Evolutionary conservation across 1,284 basidiomycete genomes (phyloP), one percentile per base, ranked within the genome.

Genomic region (Cryptococcus sp.): DNA sequence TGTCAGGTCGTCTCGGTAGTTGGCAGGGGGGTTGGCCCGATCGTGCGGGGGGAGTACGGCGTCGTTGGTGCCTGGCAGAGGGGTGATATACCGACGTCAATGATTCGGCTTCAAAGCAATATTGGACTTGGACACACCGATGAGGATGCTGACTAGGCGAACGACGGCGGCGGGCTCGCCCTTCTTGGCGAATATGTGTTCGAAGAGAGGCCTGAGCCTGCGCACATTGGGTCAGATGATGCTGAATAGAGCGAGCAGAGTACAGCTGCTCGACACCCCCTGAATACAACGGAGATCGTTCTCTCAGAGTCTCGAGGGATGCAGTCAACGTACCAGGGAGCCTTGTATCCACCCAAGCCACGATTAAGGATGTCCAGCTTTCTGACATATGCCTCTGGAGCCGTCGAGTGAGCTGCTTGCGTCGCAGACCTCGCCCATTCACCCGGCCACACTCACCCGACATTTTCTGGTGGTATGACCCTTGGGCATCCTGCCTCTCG

Each of bases 131-230:
- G 20, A 64, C 65, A 12, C 21, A 73, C 73, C 71, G 36, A 71
- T 65, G 70, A 68, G 71, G 38, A 73, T 62, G 0, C 69, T 75
- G 1, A 72, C 67, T 5, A 75, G 59, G 6, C 71, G 59, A 6
- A 73, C 60, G 5, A 49, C 49, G 0, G 65, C 60, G 0, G 51
- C 43, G 37, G 57, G 44, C 37, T 67, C 51, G 13, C 42, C 66
- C 51, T 68, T 70, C 53, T 62, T 66, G 2, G 67, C 70, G 35
- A 75, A 70, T 42, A 71, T 61, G 18, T 67, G 50, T 42, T 62
- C 60, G 21, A 70, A 57, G 8, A 71, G 52, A 7, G 62, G 60
- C 6, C 47, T 23, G 16, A 49, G 46, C 35, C 65, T 69, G 38
- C 8, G 38, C 45, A 40, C 13, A n/a, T 21, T 44, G 28, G 9